Conservation (phyloP, 164 flowering plant species). For the Brasenia schreberi region DNA sequence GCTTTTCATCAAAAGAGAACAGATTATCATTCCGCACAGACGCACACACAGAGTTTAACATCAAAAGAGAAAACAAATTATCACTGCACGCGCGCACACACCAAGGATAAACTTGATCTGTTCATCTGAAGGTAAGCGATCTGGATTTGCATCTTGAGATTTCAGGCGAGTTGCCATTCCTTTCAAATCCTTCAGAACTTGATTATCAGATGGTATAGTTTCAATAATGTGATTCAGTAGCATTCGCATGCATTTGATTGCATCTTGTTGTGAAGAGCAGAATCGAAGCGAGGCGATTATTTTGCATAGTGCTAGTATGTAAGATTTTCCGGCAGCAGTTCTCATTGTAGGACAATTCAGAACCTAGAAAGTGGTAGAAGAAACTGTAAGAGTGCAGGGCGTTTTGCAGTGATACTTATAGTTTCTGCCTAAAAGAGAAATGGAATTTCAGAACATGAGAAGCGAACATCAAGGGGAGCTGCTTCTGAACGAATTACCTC, state of each 20-base stretch:
- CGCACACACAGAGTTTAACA: slow-evolving; percentile 19
- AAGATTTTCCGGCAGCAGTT: slow-evolving; percentile 72
- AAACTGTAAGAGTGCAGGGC: neutral
- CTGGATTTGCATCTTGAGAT: slow-evolving; percentile 45
- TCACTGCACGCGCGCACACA: slow-evolving; percentile 15
- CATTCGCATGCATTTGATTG: slow-evolving; percentile 55
- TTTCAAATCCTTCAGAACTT: slow-evolving; percentile 57
- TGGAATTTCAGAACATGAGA: neutral
- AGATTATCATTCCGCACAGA: neutral
- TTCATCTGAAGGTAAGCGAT: slow-evolving; percentile 38
- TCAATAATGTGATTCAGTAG: slow-evolving; percentile 37
- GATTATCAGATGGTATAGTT: slow-evolving; percentile 47
- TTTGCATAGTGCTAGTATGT: slow-evolving; percentile 56
- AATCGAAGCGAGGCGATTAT: slow-evolving; percentile 46
- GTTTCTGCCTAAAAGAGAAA: neutral
- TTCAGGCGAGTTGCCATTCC: slow-evolving; percentile 47
- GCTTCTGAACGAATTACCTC: slow-evolving; percentile 39
- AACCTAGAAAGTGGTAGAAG: slow-evolving; percentile 30
- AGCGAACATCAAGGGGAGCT: neutral
- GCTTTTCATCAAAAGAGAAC: neutral
- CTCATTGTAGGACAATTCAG: slow-evolving; percentile 50
- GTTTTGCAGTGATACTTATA: no score
- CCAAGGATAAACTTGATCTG: slow-evolving; percentile 44
- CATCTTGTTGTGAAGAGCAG: slow-evolving; percentile 48
- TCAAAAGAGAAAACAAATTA: neutral